A percentile compares a stretch with the other conserved stretches of the same genome.
These are phyloP conservation scores for Tolypocladium sp. DNA, from an alignment of 2,329 filamentous ascomycete species.

Conservation along the genomic window DNA sequence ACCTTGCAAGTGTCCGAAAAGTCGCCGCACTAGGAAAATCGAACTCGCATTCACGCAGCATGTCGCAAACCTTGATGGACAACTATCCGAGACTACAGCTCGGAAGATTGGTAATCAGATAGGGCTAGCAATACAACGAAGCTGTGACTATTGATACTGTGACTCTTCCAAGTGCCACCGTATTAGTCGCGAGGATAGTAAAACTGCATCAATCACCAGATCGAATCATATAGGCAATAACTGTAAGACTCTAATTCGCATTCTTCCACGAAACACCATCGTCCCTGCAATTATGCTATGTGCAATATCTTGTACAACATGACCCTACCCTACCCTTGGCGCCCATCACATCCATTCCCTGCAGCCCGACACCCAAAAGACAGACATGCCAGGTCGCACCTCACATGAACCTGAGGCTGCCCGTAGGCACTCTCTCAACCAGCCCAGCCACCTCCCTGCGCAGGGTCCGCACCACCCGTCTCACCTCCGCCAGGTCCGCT, in stretches of 20 bases:
- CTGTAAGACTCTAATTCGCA: neutral
- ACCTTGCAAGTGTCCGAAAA: constrained; percentile 17
- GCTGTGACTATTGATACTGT: too few relatives aligned
- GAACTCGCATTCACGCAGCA: neutral
- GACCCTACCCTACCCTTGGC: constrained; percentile 2
- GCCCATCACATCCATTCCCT: neutral
- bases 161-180: too few relatives aligned
- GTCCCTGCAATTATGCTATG: constrained; percentile 4
- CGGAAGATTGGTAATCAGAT: neutral
- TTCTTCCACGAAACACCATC: neutral
- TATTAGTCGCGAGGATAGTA: too few relatives aligned
- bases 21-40: constrained; percentile 1
- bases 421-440: constrained; percentile 30
- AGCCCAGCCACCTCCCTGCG: constrained; percentile 35
- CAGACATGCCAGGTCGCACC: neutral
- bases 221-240: neutral
- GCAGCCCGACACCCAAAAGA: neutral
- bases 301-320: constrained; percentile 2
- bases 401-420: constrained; percentile 37
- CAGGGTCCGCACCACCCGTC: constrained; percentile 31
- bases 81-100: neutral
- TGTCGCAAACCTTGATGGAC: neutral
- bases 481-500: constrained; percentile 32
- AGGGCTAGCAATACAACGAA: neutral
- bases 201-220: neutral